Evolutionary conservation across 2,329 filamentous ascomycete species (phyloP), one percentile per base, ranked within the genome.

Genomic region (Leptographium galeiforme): DNA sequence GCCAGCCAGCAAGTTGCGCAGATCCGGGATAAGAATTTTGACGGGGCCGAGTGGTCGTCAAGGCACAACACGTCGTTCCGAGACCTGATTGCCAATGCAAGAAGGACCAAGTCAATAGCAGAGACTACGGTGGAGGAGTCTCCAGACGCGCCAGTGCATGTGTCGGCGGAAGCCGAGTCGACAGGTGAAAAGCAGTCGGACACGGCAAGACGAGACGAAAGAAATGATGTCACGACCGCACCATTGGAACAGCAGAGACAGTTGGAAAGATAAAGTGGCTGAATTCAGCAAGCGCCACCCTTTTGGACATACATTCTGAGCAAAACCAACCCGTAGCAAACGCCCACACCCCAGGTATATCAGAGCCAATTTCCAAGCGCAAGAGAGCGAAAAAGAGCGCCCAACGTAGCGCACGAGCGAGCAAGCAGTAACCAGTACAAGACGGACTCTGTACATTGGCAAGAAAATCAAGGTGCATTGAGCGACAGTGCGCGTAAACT

Each of bases 11-110:
- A 66, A 19, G 68, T 66, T 44, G 69, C 66, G 52, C 76, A 70
- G 69, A 77, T 97, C 55, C 90, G 87, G 72, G 83, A 85, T 60
- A 97, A 95, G 64, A 86, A 93, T 56, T 97, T 97, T 63, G 87
- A 95, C 64, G 82, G 82, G 4, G 74, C 76, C 1, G 84, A 81
- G 0, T 95, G 91, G 84, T 82, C 84, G 30, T 73, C 72, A 8
- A 82, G 75, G 56, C 85, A 97, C 67, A 82, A 82, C 48, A 71
- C 71, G 18, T 84, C 89, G 1, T 98, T 95, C 65, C 81, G 83
- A 57, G 77, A 85, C 45, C 67, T 98, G 46, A 91, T 97, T 61
- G 84, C 82, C 3, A 82, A 78, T 60, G 93, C 91, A 16, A 78
- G 79, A 56, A 73, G 72, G 66, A 79, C 76, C 61, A 77, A 71